Percentiles rank a stretch among this genome's conserved stretches.
These are phyloP conservation scores for Brassica napus DNA, from an alignment of 345 rosid genomes.

Conservation along the genomic window DNA sequence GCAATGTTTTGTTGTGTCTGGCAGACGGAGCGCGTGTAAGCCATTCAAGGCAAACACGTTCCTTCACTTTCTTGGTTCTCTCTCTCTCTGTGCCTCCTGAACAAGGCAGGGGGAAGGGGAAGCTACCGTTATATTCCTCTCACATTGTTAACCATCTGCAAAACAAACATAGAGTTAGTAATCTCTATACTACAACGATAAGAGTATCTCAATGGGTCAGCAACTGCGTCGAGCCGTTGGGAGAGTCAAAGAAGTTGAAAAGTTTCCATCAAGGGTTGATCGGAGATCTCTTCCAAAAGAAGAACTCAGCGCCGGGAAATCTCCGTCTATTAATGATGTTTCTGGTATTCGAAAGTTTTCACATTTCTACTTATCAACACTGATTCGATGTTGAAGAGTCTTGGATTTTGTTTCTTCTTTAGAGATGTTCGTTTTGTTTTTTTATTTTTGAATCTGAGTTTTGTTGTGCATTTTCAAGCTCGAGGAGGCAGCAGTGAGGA, in stretches of 20 bases:
- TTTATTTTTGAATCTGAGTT: background rate
- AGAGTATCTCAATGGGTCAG: slow-evolving; percentile 68
- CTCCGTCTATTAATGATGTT: slow-evolving; percentile 33
- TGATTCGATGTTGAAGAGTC: slow-evolving; percentile 7
- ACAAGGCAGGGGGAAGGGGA: background rate
- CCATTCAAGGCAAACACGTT: slow-evolving; percentile 31
- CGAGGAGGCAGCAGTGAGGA: slow-evolving; percentile 47
- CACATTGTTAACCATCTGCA: background rate
- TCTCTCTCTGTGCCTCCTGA: slow-evolving; percentile 24
- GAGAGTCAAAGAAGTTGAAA: slow-evolving; percentile 52
- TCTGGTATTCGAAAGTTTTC: slow-evolving; percentile 39
- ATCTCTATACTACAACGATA: background rate
- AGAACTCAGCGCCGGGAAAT: slow-evolving; percentile 38
- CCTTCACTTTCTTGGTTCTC: slow-evolving; percentile 7
- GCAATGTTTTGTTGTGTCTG: background rate
- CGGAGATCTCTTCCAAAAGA: slow-evolving; percentile 39
- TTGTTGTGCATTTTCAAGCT: background rate
- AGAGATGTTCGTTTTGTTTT: background rate
- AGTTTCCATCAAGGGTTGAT: slow-evolving; percentile 48
- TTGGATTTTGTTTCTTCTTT: background rate
- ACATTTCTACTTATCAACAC: background rate
- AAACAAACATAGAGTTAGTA: background rate
- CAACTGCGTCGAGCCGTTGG: slow-evolving; percentile 99
- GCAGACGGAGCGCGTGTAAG: slow-evolving; percentile 26
- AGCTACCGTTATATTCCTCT: background rate